Conservation (phyloP, 2,329 filamentous ascomycete species). For the Colletotrichum eleusines region DNA sequence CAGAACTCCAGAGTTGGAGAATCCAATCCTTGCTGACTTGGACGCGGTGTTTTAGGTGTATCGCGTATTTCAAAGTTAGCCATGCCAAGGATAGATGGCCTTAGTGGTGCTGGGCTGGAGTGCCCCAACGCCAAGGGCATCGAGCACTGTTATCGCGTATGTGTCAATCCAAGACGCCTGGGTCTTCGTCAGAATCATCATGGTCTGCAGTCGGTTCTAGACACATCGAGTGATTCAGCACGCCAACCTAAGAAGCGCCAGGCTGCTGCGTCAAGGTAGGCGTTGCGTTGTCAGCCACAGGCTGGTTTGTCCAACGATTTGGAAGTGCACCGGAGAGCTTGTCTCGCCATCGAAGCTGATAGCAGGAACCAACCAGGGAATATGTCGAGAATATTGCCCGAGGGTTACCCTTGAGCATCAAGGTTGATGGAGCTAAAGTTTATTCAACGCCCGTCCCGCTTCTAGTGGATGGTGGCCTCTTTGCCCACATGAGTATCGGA, state of each 20-base stretch:
- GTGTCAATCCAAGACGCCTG: not conserved
- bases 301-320: constrained; percentile 9
- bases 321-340: constrained; percentile 21
- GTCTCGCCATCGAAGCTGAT: constrained; percentile 29
- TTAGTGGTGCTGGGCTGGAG: not conserved
- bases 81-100: not conserved
- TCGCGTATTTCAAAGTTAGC: not conserved
- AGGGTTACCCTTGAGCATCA: not conserved
- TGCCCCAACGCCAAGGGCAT: not conserved
- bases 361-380: not conserved
- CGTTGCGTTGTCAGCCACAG: constrained; percentile 1
- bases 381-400: not conserved
- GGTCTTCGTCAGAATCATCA: not conserved
- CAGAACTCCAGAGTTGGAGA: not conserved
- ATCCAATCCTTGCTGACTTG: not conserved
- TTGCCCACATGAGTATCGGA: not conserved
- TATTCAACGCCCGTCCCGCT: not conserved
- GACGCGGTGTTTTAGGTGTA: not conserved
- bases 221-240: not conserved
- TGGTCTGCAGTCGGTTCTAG: not conserved
- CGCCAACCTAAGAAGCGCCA: constrained; percentile 1
- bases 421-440: not conserved
- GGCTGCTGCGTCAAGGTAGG: not conserved
- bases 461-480: not conserved
- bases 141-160: not conserved